Percentiles rank a stretch among this genome's conserved stretches.
Conservation (phyloP, 805 yeast genomes). For the Cyberlindnera petersonii region DNA sequence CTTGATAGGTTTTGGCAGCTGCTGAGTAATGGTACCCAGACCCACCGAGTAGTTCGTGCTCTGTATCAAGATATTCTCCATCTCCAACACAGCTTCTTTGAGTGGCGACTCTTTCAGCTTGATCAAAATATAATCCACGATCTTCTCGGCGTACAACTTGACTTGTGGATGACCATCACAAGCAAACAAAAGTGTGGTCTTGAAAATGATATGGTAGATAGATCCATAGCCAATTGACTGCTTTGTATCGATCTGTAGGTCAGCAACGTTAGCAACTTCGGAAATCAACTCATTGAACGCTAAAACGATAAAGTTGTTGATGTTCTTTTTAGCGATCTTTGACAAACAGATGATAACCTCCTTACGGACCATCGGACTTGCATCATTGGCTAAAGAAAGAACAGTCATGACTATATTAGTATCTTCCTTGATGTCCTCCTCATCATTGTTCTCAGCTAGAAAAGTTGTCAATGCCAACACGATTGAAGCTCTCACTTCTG, state of each 20-base stretch:
- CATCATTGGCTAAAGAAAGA: constrained; percentile 72
- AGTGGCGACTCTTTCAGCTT: constrained; percentile 55
- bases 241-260: constrained; percentile 33
- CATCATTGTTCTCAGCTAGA: constrained; percentile 45
- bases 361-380: constrained; percentile 82
- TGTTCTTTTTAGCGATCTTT: constrained; percentile 63
- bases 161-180: constrained; percentile 89
- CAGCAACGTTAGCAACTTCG: constrained; percentile 42
- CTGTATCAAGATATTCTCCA: constrained; percentile 60
- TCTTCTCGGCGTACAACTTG: constrained; percentile 61
- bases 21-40: constrained; percentile 21
- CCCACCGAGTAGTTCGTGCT: constrained; percentile 32
- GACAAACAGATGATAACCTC: constrained; percentile 79
- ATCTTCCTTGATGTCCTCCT: constrained; percentile 57
- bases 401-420: constrained; percentile 65
- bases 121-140: constrained; percentile 68
- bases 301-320: constrained; percentile 74
- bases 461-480: constrained; percentile 69
- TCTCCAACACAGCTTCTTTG: constrained; percentile 57
- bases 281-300: constrained; percentile 68
- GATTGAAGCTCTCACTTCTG: constrained; percentile 89
- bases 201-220: constrained; percentile 83
- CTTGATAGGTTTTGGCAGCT: constrained; percentile 32
- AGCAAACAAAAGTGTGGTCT: constrained; percentile 69
- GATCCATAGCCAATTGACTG: constrained; percentile 83